Conservation (phyloP, 768 basidiomycete genomes). For the Candolleomyces aberdarensis region DNA sequence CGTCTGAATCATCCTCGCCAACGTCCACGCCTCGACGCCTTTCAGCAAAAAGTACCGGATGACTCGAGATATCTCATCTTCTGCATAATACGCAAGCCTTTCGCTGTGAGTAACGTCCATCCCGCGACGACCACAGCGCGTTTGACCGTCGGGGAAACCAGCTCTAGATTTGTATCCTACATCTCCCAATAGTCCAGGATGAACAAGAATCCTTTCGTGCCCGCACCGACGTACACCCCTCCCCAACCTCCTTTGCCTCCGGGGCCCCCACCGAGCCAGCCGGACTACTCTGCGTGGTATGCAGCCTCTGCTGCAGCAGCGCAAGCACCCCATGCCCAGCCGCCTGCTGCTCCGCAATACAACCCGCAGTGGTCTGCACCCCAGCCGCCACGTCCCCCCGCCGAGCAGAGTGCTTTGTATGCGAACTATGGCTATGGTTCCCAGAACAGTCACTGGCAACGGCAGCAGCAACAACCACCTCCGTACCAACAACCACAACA, state of each 20-base stretch:
- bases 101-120: not conserved
- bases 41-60: not conserved
- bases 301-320: constrained; percentile 48
- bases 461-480: constrained; percentile 55
- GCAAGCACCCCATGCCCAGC: constrained; percentile 49
- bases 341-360: constrained; percentile 48
- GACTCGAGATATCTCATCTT: not conserved
- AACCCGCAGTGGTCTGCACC: constrained; percentile 65
- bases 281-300: constrained; percentile 81
- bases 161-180: no score
- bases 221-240: constrained; percentile 62
- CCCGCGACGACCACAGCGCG: no score
- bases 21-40: not conserved
- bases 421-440: constrained; percentile 91
- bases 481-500: constrained; percentile 49
- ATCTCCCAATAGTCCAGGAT: constrained; percentile 30
- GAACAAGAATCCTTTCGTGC: constrained; percentile 85
- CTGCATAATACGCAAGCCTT: not conserved
- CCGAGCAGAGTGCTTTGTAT: constrained; percentile 82
- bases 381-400: constrained; percentile 62
- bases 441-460: constrained; percentile 58
- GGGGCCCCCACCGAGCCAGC: constrained; percentile 73
- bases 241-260: constrained; percentile 78
- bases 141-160: no score
- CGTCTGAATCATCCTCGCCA: not conserved